A percentile compares a stretch with the other conserved stretches of the same genome.
phyloP scores from a whole-genome alignment of 2,329 filamentous ascomycete genomes.

The Cladosporium sp. region DNA sequence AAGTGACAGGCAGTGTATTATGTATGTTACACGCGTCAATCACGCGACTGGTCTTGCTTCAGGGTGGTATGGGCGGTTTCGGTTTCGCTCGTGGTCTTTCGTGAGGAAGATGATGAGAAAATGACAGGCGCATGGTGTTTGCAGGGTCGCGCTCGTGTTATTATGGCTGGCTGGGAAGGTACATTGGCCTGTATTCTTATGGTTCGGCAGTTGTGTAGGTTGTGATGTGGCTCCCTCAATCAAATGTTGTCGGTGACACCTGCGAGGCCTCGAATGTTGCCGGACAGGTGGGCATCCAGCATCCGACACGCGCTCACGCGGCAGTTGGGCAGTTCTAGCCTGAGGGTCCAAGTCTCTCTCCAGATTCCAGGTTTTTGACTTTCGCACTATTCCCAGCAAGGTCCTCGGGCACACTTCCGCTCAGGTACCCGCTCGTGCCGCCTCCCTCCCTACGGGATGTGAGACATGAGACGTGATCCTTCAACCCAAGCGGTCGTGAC shows the following conservation, averaged over 20 bases:
- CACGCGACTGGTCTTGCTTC: conserved; percentile 19
- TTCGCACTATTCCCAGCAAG: neutral
- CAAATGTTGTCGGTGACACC: neutral
- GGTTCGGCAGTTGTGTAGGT: neutral
- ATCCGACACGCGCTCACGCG: too few relatives aligned
- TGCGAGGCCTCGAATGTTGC: neutral
- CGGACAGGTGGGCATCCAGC: too few relatives aligned
- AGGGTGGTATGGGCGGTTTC: conserved; percentile 20
- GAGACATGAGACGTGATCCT: neutral
- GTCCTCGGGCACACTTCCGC: too few relatives aligned
- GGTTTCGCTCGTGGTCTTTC: conserved; percentile 18
- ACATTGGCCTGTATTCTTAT: neutral
- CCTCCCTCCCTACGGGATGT: neutral
- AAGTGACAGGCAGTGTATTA: neutral
- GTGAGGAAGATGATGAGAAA: neutral
- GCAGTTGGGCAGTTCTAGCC: neutral
- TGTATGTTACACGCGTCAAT: conserved; percentile 4
- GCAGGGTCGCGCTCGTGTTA: neutral
- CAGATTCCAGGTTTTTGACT: neutral
- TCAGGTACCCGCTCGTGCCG: neutral
- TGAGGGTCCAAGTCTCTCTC: neutral
- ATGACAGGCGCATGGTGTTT: conserved; percentile 6
- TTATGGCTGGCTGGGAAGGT: neutral
- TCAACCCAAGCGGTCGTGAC: neutral
- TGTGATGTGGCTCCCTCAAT: neutral